Percentiles rank a stretch among this genome's conserved stretches.
These are phyloP conservation scores for Fusarium sambucinum DNA, from an alignment of 2,329 filamentous ascomycete species.

Conservation along the genomic window DNA sequence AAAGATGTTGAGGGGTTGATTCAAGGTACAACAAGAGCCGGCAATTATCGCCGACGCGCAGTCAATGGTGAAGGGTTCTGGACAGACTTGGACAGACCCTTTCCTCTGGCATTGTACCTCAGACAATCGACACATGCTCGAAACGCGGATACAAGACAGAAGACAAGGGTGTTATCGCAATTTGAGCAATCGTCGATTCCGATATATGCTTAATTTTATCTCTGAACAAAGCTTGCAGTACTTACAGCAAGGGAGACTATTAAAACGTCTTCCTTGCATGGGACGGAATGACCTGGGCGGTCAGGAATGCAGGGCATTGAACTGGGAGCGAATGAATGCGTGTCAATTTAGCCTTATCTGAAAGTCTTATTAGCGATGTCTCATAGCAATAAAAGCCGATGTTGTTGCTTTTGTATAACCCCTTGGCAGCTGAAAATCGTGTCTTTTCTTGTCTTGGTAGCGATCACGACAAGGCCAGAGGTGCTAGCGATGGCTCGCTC, in stretches of 20 bases:
- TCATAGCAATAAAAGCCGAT: not conserved
- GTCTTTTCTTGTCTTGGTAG: not conserved
- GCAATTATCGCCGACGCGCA: conserved; percentile 38
- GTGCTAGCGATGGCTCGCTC: no score
- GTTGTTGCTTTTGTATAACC: not conserved
- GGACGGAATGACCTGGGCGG: conserved; percentile 5
- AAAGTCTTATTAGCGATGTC: conserved; percentile 18
- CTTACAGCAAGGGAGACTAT: not conserved
- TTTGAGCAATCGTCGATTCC: conserved; percentile 18
- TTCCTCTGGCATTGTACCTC: conserved; percentile 45
- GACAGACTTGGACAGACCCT: conserved; percentile 34
- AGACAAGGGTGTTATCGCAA: not conserved
- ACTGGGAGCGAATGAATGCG: not conserved
- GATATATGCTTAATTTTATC: conserved; percentile 19
- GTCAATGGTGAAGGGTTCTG: conserved; percentile 43
- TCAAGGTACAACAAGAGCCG: conserved; percentile 21
- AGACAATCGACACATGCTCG: conserved; percentile 17
- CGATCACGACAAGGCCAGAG: not conserved
- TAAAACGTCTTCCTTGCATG: not conserved
- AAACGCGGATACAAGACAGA: not conserved
- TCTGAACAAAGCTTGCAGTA: not conserved
- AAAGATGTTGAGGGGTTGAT: conserved; percentile 42
- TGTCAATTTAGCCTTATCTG: conserved; percentile 9
- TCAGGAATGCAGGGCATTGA: conserved; percentile 9
- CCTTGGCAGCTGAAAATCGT: not conserved